Base-by-base conservation (phyloP, 495 filamentous ascomycete genomes). In the Aspergillus campestris region DNA sequence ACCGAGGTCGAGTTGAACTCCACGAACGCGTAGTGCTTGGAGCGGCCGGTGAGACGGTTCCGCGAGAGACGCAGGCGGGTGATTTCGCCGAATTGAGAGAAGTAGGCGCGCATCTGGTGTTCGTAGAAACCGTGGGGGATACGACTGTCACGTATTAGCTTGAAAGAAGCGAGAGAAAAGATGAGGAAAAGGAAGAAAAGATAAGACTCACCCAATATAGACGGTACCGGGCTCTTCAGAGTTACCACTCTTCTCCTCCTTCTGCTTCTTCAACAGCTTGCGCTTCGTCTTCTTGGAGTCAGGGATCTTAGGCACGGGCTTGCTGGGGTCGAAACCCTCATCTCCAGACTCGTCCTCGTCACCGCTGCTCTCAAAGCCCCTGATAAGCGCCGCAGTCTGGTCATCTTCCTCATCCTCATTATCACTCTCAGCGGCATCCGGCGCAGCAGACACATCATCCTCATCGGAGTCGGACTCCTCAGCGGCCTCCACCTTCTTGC, bases 61-160 rank as follows among this genome's bases (percentile, higher is more conserved):
- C 94, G 86, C 4, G 89, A 92, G 31, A 98, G 79, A 50, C 91
- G 82, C 29, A 98, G 77, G 40, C 78, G 79, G 40, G 71, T 79
- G 53, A 98, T 87, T 3, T 78, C 71, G 59, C 92, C 94, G 58
- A 98, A 98, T 65, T 97, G 92, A n/a, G 80, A 75, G 59, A 97
- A 96, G 73, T 97, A 98, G 37, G 78, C 73, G 40, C 80, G 80
- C 85, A 98, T 95, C 66, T 97, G 84, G 59, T 87, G 79, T 68
- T 97, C 94, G 73, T 89, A 96, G 77, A 98, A 97, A 65, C 94
- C 92, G 61, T 79, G 91, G 14, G 91, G 91, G 40, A 95, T 84
- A 41, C 86, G 85, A 32, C 86, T 71, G 42, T n/a, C n/a, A n/a
- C n/a, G n/a, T n/a, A n/a, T n/a, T 13, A 32, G 12, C 18, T 15